These are phyloP conservation scores for Spiraea crenata DNA, from an alignment of 331 rosid species.

Conservation along the genomic window DNA sequence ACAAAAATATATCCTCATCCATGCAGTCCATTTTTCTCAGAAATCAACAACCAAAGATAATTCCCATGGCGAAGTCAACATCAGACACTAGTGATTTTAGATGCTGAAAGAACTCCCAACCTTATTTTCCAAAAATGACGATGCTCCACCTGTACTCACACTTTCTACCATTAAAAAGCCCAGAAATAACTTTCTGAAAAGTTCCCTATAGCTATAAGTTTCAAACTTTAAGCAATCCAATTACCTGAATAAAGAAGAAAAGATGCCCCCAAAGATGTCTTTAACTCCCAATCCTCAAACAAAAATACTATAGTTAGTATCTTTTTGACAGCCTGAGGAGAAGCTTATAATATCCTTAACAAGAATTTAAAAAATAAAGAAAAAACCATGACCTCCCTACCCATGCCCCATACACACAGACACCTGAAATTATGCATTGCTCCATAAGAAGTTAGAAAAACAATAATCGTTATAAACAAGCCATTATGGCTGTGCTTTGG, in stretches of 20 bases:
- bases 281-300: no score
- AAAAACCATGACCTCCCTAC: not conserved
- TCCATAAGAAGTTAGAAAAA: not conserved
- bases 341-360: not conserved
- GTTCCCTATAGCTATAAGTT: no score
- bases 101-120: not conserved
- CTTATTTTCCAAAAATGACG: not conserved
- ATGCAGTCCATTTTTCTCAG: slow-evolving; percentile 1
- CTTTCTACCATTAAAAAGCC: not conserved
- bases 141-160: not conserved
- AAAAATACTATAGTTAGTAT: not conserved
- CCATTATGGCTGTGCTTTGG: slow-evolving; percentile 1
- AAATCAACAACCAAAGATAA: slow-evolving; percentile 3
- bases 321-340: not conserved
- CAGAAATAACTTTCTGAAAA: not conserved
- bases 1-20: not conserved
- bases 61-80: no score
- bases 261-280: no score
- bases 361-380: not conserved
- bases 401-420: not conserved
- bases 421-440: not conserved
- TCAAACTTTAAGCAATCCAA: no score
- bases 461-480: slow-evolving; percentile 1
- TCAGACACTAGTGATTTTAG: not conserved
- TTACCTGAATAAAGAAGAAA: no score